Base-by-base conservation (phyloP, 2,329 filamentous ascomycete species). In the Pseudogymnoascus sp. region DNA sequence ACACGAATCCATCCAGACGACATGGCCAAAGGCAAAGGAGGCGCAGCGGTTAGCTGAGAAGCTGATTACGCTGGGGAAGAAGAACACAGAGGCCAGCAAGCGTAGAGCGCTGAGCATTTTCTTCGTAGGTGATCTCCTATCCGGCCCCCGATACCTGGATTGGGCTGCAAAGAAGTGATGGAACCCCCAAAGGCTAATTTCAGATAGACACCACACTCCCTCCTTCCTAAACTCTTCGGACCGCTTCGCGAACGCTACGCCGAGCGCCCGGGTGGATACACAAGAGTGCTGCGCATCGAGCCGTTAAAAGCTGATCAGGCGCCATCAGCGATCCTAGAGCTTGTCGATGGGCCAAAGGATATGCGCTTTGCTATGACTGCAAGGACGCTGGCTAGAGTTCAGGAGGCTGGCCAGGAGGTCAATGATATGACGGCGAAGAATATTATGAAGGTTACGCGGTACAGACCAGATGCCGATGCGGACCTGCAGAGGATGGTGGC, bases 21-120 rank as follows among this genome's bases (percentile, higher is more conserved):
- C 94, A 78, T 97, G 90, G 83, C 87, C 89, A 75, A 97, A 97
- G 79, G 94, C 94, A 59, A 99, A 97, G 78, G 94, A 99, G 79
- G 90, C 94, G 18, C 94, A 99, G 78, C 84, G 90, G 47, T 76
- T 97, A 69, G 94, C 92, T 6, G 94, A 99, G 74, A 95, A 96
- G 80, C 81, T 97, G 69, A 92, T 99, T 71, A 97, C 92, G 4
- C 76, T 96, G 70, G 93, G 90, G 18, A 99, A 97, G 83, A 89
- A 87, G 78, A 91, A 97, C 75, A 96, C 93, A 42, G 88, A 92
- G 72, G 90, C 91, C 18, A 88, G 88, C 65, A 83, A 84, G 74
- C 82, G 86, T 73, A 84, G 84, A 69, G 93, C 92, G n/a, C 79
- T 88, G 70, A 84, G 84, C 40, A 92, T 92, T 70, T 88, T 99